Conservation (phyloP, 2,329 filamentous ascomycete genomes). For the Botrytis fabae region DNA sequence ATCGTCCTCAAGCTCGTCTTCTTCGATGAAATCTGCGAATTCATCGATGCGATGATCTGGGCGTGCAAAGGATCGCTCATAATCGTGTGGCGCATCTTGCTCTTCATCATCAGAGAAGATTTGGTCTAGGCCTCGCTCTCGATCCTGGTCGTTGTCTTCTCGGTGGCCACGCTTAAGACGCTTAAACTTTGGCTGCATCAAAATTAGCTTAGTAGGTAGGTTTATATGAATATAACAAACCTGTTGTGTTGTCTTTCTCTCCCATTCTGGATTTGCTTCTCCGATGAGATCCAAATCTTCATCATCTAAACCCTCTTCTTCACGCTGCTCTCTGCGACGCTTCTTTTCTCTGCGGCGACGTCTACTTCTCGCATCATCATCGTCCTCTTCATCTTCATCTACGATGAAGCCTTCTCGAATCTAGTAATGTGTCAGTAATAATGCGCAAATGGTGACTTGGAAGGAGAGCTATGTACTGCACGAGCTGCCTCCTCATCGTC, state of each 20-base stretch:
- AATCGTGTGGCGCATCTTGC: constrained; percentile 56
- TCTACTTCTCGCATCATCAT: constrained; percentile 55
- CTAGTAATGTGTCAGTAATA: constrained; percentile 48
- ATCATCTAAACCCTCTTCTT: constrained; percentile 84
- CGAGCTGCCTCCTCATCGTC: constrained; percentile 84
- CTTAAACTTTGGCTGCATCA: constrained; percentile 80
- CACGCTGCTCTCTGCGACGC: constrained; percentile 73
- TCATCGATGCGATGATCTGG: constrained; percentile 67
- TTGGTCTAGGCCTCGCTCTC: constrained; percentile 76
- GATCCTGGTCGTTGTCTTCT: constrained; percentile 66
- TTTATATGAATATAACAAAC: constrained; percentile 48
- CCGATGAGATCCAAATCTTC: constrained; percentile 96
- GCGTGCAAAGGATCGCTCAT: constrained; percentile 42
- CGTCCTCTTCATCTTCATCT: constrained; percentile 79
- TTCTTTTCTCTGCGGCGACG: constrained; percentile 73
- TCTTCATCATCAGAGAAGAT: constrained; percentile 98
- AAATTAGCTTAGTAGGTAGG: constrained; percentile 30
- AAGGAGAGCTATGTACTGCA: constrained; percentile 54
- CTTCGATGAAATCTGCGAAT: constrained; percentile 95
- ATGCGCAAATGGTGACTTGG: constrained; percentile 9
- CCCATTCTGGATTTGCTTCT: constrained; percentile 70
- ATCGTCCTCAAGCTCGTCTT: constrained; percentile 88
- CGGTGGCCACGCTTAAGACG: constrained; percentile 90
- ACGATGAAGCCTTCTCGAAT: constrained; percentile 95
- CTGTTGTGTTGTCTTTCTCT: constrained; percentile 67